Base-by-base conservation (phyloP, 306 rosid species). In the Benincasa hispida region DNA sequence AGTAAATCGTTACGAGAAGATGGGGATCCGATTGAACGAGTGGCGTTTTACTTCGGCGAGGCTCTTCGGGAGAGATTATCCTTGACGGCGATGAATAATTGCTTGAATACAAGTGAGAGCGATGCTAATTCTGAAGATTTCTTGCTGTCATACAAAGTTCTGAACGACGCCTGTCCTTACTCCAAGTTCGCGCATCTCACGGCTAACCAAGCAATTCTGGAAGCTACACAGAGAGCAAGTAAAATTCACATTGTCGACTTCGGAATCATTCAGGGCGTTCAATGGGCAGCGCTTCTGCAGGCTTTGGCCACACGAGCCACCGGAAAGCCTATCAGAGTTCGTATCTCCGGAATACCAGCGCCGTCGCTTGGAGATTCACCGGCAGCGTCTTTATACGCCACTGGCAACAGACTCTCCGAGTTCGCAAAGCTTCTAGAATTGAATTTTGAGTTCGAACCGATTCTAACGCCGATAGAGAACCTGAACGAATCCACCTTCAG, bases 281-380 rank as follows among this genome's bases (percentile, higher is more conserved):
- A 94, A 76, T 94, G 99, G 99, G 95, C 99, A 10, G 97, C 99
- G 0, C 77, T 94, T 11, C 82, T 94, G 14, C 99, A 94, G 76
- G 99, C 99, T 3, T 78, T 94, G 62, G 97, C 99, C 0, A 90
- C 97, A 1, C 89, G 99, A 18, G 50, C 96, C 63, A 81, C 95
- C 3, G 99, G 99, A 25, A 91, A 92, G 79, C 99, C 99, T 7
- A 32, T 6, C 0, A 84, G 75, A 24, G 79, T 94, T 61, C 86
- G 91, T 22, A 91, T 94, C 70, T 91, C 99, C 35, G 99, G 97
- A 10, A 94, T 94, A 39, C 99, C 99, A 0, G 94, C 99, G 4
- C 89, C 86, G 59, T 85, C 88, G 0, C 88, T 94, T 1, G 97
- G 99, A 22, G 61, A 75, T 32, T 78, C 90, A 0, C 95, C 91